Conservation (phyloP, 1,139 yeast species). For the Debaryomyces coudertii region DNA sequence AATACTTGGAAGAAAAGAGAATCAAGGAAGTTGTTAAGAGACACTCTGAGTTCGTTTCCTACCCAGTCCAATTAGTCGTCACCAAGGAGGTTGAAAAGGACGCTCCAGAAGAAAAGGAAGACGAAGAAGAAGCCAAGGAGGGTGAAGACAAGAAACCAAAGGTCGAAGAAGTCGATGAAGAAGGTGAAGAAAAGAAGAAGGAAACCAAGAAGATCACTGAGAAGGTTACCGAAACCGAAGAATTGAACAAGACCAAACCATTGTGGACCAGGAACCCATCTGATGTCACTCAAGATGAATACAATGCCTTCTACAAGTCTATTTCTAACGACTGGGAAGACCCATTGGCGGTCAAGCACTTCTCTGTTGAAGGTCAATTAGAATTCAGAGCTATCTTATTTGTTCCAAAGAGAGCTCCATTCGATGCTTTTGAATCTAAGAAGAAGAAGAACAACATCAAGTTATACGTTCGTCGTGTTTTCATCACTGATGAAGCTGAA, state of each 20-base stretch:
- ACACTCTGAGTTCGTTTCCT: slow-evolving; percentile 98
- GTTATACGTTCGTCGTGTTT: slow-evolving; percentile 98
- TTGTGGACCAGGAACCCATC: slow-evolving; percentile 99
- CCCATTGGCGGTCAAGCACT: slow-evolving; percentile 99
- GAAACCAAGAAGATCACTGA: slow-evolving; percentile 82
- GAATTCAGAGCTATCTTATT: slow-evolving; percentile 98
- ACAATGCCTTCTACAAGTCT: slow-evolving; percentile 98
- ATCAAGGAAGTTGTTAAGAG: slow-evolving; percentile 99
- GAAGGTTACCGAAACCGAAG: slow-evolving; percentile 87
- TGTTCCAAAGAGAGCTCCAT: slow-evolving; percentile 99
- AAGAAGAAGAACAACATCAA: slow-evolving; percentile 99
- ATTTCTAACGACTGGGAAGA: slow-evolving; percentile 99
- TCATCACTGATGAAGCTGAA: slow-evolving; percentile 99
- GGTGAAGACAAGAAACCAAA: slow-evolving; percentile 60
- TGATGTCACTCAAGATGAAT: slow-evolving; percentile 97
- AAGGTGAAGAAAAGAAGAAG: slow-evolving; percentile 70
- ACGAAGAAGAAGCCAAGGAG: slow-evolving; percentile 51
- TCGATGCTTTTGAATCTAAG: slow-evolving; percentile 94
- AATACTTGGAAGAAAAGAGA: slow-evolving; percentile 98
- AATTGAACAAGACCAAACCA: slow-evolving; percentile 98
- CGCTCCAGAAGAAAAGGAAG: slow-evolving; percentile 74
- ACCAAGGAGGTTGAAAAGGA: slow-evolving; percentile 99
- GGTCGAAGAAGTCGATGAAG: slow-evolving; percentile 71
- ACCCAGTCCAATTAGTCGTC: slow-evolving; percentile 98
- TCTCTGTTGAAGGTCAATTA: slow-evolving; percentile 99